A percentile compares a stretch with the other conserved stretches of the same genome.
phyloP scores from a whole-genome alignment of 2,329 filamentous ascomycete species.

The Biscogniauxia sp. region DNA sequence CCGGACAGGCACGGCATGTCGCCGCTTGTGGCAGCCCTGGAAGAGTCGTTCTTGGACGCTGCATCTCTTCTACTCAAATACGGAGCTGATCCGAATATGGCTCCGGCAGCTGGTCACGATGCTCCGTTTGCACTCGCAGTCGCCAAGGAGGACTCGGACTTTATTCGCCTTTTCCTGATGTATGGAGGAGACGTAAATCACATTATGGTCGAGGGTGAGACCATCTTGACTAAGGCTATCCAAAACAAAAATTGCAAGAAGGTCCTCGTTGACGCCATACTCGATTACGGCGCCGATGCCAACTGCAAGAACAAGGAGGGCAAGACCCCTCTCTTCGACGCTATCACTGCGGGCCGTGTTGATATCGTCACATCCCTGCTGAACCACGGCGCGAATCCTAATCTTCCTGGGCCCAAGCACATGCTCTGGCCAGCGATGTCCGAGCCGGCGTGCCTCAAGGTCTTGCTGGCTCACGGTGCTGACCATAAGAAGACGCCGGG shows the following conservation, averaged over 20 bases:
- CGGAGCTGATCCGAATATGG: slow-evolving; percentile 56
- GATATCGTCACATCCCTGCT: slow-evolving; percentile 52
- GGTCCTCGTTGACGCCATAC: slow-evolving; percentile 55
- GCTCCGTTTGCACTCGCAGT: slow-evolving; percentile 53
- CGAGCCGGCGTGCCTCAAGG: slow-evolving; percentile 53
- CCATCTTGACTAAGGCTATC: slow-evolving; percentile 59
- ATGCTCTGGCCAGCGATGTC: slow-evolving; percentile 65
- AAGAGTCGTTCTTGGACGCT: slow-evolving; percentile 53
- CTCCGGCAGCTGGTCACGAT: slow-evolving; percentile 49
- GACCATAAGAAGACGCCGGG: slow-evolving; percentile 61
- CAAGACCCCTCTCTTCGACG: slow-evolving; percentile 61
- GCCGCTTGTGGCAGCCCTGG: slow-evolving; percentile 50
- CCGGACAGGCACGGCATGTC: slow-evolving; percentile 47
- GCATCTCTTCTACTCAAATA: slow-evolving; percentile 63
- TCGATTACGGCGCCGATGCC: slow-evolving; percentile 58
- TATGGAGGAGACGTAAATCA: slow-evolving; percentile 59
- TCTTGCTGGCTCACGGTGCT: slow-evolving; percentile 58
- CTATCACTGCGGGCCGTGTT: slow-evolving; percentile 53
- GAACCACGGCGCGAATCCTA: slow-evolving; percentile 62
- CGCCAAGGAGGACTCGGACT: slow-evolving; percentile 50
- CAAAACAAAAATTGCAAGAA: slow-evolving; percentile 52
- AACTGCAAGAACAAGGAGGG: slow-evolving; percentile 60
- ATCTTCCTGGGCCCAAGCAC: slow-evolving; percentile 67
- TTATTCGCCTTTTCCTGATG: slow-evolving; percentile 58
- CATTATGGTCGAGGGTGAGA: slow-evolving; percentile 55